Evolutionary conservation across 2,329 filamentous ascomycete species (phyloP), one percentile per base, ranked within the genome.

Genomic region (Hypomyces perniciosus): DNA sequence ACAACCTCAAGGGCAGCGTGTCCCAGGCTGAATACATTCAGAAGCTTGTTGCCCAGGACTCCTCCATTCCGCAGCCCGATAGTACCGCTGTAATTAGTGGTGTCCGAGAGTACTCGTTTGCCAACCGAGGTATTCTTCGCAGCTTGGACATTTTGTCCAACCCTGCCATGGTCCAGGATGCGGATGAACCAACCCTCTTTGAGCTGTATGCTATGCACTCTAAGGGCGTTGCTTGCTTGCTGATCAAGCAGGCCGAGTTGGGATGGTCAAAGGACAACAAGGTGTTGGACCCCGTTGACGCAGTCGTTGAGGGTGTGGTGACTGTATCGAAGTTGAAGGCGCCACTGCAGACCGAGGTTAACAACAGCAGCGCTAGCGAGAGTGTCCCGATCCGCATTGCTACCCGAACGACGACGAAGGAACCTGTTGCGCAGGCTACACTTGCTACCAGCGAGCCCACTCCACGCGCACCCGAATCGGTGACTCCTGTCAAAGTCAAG

Each of bases 191-290:
- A 12, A 83, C 85, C 0, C 72, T 96, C 10, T 97, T 99, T 62
- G 93, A 99, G 72, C 78, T 99, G 8, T 99, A 99, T 66, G 87
- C 90, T 31, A 95, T 96, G 86, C 92, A 99, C 68, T 96, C 93
- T 8, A 95, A 90, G 72, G 93, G 93, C 54, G 90, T 97, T n/a
- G 91, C 91, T 13, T 92, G 88, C 61, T 68, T 97, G 48, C 84
- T 84, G 56, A 83, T 99, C 66, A 92, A 87, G 67, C 89, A 92
- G 65, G 82, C 85, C 46, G 92, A 97, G 68, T 76, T 99, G 44
- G 93, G 95, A 30, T 97, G 91, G 91, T 86, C 85, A 59, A 81
- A 83, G 59, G 89, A 96, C 55, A 92, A 90, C 70, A 95, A 95
- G 74, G 88, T 95, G 48, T 75, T 96, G 37, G 75, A 85, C 48